A percentile compares a stretch with the other conserved stretches of the same genome.
Conservation (phyloP, 495 filamentous ascomycete species). For the Penicillium daleae region DNA sequence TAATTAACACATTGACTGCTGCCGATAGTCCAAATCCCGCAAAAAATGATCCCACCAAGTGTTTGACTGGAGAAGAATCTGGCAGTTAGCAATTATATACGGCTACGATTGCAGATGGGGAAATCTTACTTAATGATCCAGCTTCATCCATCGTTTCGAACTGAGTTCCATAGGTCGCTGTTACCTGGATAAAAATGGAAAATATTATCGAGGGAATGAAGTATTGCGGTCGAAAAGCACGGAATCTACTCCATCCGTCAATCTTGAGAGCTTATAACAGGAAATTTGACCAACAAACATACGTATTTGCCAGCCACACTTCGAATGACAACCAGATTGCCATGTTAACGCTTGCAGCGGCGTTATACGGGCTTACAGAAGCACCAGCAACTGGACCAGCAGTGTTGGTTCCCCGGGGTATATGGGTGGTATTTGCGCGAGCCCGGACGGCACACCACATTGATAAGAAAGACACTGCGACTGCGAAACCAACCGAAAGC, state of each 20-base stretch:
- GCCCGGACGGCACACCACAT: too few species aligned
- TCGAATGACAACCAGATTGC: constrained; percentile 11
- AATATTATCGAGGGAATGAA: constrained; percentile 15
- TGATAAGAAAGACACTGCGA: too few species aligned
- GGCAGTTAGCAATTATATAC: constrained; percentile 8
- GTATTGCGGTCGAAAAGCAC: constrained; percentile 16
- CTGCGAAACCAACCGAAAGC: too few species aligned
- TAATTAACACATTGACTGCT: constrained; percentile 9
- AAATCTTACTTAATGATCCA: too few species aligned
- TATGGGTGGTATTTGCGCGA: too few species aligned
- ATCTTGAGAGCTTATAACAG: not conserved
- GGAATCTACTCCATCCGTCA: constrained; percentile 10
- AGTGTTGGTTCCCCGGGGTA: too few species aligned
- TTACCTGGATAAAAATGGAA: constrained; percentile 15
- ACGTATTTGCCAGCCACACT: constrained; percentile 15
- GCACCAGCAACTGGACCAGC: constrained; percentile 7
- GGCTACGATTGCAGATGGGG: too few species aligned
- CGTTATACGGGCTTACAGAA: constrained; percentile 8
- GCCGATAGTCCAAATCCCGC: constrained; percentile 11
- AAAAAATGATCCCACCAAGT: constrained; percentile 8
- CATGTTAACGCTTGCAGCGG: constrained; percentile 13
- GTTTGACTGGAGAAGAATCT: constrained; percentile 9
- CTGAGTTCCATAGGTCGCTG: constrained; percentile 11
- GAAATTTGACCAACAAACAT: not conserved
- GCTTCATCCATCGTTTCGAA: too few species aligned